A percentile compares a stretch with the other conserved stretches of the same genome.
These are phyloP conservation scores for Paraphaeosphaeria minitans DNA, from an alignment of 2,329 filamentous ascomycete genomes.

Conservation along the genomic window DNA sequence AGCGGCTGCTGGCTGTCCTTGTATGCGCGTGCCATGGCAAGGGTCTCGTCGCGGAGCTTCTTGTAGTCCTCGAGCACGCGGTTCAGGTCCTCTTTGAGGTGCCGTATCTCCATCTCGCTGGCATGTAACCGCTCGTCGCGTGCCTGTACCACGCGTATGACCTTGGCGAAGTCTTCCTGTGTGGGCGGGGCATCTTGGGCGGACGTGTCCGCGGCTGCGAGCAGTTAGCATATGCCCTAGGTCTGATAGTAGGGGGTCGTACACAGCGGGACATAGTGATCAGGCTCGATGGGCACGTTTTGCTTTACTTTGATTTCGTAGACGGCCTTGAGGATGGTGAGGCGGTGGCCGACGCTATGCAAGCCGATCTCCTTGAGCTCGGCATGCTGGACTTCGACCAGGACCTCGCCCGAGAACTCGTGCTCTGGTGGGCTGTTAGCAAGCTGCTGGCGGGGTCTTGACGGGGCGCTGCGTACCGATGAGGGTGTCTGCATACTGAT, in stretches of 20 bases:
- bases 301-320: conserved; percentile 97
- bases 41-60: conserved; percentile 84
- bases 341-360: conserved; percentile 86
- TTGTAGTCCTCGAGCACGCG: conserved; percentile 77
- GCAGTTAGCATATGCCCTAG: conserved; percentile 10
- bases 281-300: conserved; percentile 85
- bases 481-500: conserved; percentile 82
- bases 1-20: conserved; percentile 92
- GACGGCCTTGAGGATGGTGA: conserved; percentile 93
- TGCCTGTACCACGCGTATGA: conserved; percentile 86
- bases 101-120: conserved; percentile 81
- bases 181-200: conserved; percentile 85
- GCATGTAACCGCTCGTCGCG: conserved; percentile 88
- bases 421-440: conserved; percentile 67
- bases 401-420: conserved; percentile 88
- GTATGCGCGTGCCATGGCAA: conserved; percentile 85
- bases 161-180: conserved; percentile 87
- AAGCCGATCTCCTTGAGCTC: conserved; percentile 96
- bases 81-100: conserved; percentile 63
- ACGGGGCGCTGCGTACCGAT: conserved; percentile 66
- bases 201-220: conserved; percentile 82
- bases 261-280: conserved; percentile 94
- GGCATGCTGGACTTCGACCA: conserved; percentile 86
- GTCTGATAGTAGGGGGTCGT: conserved; percentile 49
- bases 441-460: background rate